Base-by-base conservation (phyloP, 2,329 filamentous ascomycete genomes). In the Chrysosporium queenslandicum region DNA sequence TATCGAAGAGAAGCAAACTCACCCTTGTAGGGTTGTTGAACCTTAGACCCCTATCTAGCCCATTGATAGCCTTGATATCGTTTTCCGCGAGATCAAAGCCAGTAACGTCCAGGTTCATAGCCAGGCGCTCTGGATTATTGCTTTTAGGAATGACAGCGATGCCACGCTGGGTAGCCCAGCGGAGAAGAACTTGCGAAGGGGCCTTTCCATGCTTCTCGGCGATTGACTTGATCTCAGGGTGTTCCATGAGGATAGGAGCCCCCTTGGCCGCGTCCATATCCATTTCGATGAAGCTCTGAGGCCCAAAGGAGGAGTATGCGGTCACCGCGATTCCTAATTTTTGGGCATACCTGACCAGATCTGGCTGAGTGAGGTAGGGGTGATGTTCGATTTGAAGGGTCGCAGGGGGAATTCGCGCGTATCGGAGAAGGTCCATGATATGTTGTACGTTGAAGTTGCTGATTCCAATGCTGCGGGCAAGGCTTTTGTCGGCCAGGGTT, bases 311-410 rank as follows among this genome's bases (percentile, higher is more conserved):
- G 20, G 84, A 89, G 77, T 92, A 94, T 47, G 86, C 87, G 2
- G 87, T 92, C 53, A 94, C 77, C 59, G 77, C 75, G 61, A 94
- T 83, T 55, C 81, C 80, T 71, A 88, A 77, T 50, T 74, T 71
- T 73, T 85, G 76, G 61, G 83, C 84, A 48, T 87, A 80, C 62
- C 80, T 73, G 62, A 92, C 68, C 49, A 94, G 79, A 50, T 81
- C 77, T 55, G 75, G 70, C 76, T 94, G 87, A 56, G 86, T 83
- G 54, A 91, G 80, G 77, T 90, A 92, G 23, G 87, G 87, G 77
- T 94, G 88, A 74, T 91, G 86, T 76, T 94, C 87, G 69, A 94
- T 83, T 76, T 94, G 88, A 55, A 92, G 82, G 37, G 85, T 83
- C 36, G 86, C 84, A 7, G 87, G 86, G 41, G 76, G 76, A 69